Evolutionary conservation across 73 alveolate species (phyloP).

Genomic region (Paramecium biaurelia): DNA sequence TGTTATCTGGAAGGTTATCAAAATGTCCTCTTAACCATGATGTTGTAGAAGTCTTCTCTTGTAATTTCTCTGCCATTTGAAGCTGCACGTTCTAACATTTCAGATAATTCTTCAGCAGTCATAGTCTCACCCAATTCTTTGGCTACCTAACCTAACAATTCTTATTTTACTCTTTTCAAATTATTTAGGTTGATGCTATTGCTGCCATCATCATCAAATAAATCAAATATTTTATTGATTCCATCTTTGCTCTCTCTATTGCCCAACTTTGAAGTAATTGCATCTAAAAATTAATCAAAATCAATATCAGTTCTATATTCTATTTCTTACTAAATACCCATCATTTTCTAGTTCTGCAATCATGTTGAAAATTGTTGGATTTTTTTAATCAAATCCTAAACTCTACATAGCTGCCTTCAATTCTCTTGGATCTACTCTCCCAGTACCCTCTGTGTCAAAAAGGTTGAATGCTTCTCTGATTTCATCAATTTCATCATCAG

Average conservation of each 20-base stretch:
- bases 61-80: slow-evolving; percentile 92
- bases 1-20: slow-evolving; percentile 36
- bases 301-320: slow-evolving; percentile 83
- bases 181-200: slow-evolving; percentile 84
- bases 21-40: slow-evolving; percentile 81
- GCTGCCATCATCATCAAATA: slow-evolving; percentile 90
- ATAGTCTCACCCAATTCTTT: slow-evolving; percentile 94
- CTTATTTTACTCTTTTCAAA: slow-evolving; percentile 73
- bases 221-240: slow-evolving; percentile 86
- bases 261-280: slow-evolving; percentile 94
- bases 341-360: slow-evolving; percentile 94
- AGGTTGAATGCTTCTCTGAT: slow-evolving; percentile 98
- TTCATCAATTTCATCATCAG: slow-evolving; percentile 85
- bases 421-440: slow-evolving; percentile 97
- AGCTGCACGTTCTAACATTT: slow-evolving; percentile 96
- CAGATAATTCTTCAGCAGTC: slow-evolving; percentile 87
- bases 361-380: slow-evolving; percentile 97
- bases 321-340: slow-evolving; percentile 53
- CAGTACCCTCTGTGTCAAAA: slow-evolving; percentile 95
- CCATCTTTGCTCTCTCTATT: slow-evolving; percentile 90
- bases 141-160: slow-evolving; percentile 57
- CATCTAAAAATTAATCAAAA: slow-evolving; percentile 96
- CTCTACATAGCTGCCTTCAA: slow-evolving; percentile 97
- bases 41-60: slow-evolving; percentile 94
- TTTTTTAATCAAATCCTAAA: slow-evolving; percentile 94